These are phyloP conservation scores for Diaporthe velutina DNA, from an alignment of 2,329 filamentous ascomycete species.

Conservation along the genomic window DNA sequence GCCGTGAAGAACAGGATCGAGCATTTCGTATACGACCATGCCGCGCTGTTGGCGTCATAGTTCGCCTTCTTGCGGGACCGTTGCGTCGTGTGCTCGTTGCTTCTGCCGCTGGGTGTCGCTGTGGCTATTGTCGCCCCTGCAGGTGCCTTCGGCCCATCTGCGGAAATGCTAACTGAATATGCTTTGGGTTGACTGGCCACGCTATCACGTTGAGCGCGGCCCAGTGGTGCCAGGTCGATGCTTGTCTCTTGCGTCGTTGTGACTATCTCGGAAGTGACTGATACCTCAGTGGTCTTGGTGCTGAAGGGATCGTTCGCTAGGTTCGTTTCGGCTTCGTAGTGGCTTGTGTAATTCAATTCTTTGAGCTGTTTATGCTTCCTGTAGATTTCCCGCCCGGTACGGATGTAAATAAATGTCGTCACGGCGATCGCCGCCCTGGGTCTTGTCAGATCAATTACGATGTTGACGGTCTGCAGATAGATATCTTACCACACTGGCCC, in stretches of 20 bases:
- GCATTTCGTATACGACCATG: constrained; percentile 79
- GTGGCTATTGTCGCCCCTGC: background rate
- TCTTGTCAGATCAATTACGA: background rate
- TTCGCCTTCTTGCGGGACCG: constrained; percentile 52
- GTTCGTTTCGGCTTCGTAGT: constrained; percentile 56
- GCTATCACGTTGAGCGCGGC: constrained; percentile 38
- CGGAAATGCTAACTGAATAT: constrained; percentile 66
- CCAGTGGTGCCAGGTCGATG: constrained; percentile 52
- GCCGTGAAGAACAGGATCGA: constrained; percentile 79
- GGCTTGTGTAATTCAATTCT: constrained; percentile 59
- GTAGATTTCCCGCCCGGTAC: constrained; percentile 76
- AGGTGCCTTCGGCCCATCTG: background rate
- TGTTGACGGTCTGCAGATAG: background rate
- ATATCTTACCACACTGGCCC: constrained; percentile 73
- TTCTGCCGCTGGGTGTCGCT: constrained; percentile 11
- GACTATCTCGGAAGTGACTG: constrained; percentile 67
- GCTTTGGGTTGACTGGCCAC: constrained; percentile 39
- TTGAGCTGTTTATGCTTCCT: constrained; percentile 73
- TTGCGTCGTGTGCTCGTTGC: constrained; percentile 42
- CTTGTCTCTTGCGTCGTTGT: constrained; percentile 42
- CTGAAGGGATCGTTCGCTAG: constrained; percentile 61
- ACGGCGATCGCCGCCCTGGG: constrained; percentile 70
- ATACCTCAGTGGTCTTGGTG: constrained; percentile 74
- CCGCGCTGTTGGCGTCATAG: constrained; percentile 71
- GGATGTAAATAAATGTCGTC: constrained; percentile 75